Evolutionary conservation across 352 stramenopile genomes (phyloP).

Genomic region (Globisporangium cederbergense): DNA sequence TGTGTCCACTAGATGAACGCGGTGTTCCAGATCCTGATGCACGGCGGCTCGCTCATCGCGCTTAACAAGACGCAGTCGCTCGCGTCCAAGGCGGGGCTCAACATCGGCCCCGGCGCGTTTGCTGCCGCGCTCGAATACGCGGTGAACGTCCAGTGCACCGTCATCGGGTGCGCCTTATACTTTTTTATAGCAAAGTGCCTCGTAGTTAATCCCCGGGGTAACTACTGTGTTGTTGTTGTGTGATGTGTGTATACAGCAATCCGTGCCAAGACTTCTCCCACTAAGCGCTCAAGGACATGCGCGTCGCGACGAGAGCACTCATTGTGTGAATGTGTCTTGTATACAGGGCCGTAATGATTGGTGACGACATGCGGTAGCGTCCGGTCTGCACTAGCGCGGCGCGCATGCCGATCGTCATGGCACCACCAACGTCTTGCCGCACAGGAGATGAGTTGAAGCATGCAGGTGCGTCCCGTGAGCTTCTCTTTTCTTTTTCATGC

Average conservation of each 20-base stretch:
- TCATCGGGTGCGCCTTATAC: conserved; percentile 36
- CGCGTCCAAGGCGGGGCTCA: conserved; percentile 40
- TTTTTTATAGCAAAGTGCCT: neutral
- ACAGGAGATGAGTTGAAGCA: conserved; percentile 25
- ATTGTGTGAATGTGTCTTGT: neutral
- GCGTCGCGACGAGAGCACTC: neutral
- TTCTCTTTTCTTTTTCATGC: neutral
- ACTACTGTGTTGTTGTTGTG: neutral
- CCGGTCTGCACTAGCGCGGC: conserved; percentile 45
- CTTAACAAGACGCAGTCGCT: conserved; percentile 56
- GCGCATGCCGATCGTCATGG: conserved; percentile 42
- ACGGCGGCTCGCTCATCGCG: conserved; percentile 47
- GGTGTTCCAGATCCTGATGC: conserved; percentile 46
- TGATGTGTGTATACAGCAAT: conserved; percentile 28
- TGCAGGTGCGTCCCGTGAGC: no score
- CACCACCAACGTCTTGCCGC: conserved; percentile 36
- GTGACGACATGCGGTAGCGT: conserved; percentile 52
- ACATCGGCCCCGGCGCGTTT: conserved; percentile 51
- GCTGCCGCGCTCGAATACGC: conserved; percentile 54
- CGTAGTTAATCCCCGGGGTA: neutral
- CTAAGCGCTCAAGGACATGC: conserved; percentile 45
- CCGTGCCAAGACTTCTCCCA: conserved; percentile 42
- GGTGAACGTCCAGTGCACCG: conserved; percentile 28
- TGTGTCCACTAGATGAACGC: conserved; percentile 38
- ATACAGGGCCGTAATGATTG: conserved; percentile 49